Percentiles rank a stretch among this genome's conserved stretches.
phyloP scores from a whole-genome alignment of 768 basidiomycete species.

The Dacryopinax spathularia region DNA sequence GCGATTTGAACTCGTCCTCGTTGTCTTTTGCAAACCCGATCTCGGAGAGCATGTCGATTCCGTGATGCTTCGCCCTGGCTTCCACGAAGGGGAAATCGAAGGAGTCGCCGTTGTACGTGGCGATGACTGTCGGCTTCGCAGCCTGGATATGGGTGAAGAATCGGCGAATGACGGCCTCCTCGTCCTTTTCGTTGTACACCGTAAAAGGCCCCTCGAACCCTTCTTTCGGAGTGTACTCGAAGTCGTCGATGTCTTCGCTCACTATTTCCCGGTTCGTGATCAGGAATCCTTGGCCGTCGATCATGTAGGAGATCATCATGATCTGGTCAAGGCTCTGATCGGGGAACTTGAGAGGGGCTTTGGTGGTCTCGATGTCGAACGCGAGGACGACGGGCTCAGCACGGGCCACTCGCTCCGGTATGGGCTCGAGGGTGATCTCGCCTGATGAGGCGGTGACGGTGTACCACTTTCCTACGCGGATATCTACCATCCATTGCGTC shows the following conservation, averaged over 20 bases:
- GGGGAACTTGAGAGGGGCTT: conserved; percentile 98
- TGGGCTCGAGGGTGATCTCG: conserved; percentile 52
- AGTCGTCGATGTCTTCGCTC: conserved; percentile 92
- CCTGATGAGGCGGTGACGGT: conserved; percentile 70
- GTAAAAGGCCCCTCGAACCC: conserved; percentile 95
- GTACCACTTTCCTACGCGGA: conserved; percentile 98
- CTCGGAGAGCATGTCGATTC: conserved; percentile 92
- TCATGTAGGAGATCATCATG: conserved; percentile 99
- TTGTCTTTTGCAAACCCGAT: conserved; percentile 82
- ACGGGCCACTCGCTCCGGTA: conserved; percentile 84
- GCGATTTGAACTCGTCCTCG: conserved; percentile 90
- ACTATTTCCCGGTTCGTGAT: conserved; percentile 98
- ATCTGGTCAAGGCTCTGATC: conserved; percentile 93
- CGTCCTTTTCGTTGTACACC: conserved; percentile 86
- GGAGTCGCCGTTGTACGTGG: conserved; percentile 96
- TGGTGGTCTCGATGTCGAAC: conserved; percentile 96
- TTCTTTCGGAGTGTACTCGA: conserved; percentile 96
- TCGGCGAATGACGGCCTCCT: conserved; percentile 65
- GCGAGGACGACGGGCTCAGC: conserved; percentile 99
- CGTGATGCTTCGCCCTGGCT: conserved; percentile 69
- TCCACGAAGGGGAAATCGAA: conserved; percentile 98
- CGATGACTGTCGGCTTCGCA: conserved; percentile 89
- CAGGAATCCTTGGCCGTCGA: conserved; percentile 92
- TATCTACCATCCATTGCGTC: conserved; percentile 32
- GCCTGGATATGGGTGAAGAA: conserved; percentile 94